Conservation (phyloP, 2,329 filamentous ascomycete species). For the Fusarium caatingaense region DNA sequence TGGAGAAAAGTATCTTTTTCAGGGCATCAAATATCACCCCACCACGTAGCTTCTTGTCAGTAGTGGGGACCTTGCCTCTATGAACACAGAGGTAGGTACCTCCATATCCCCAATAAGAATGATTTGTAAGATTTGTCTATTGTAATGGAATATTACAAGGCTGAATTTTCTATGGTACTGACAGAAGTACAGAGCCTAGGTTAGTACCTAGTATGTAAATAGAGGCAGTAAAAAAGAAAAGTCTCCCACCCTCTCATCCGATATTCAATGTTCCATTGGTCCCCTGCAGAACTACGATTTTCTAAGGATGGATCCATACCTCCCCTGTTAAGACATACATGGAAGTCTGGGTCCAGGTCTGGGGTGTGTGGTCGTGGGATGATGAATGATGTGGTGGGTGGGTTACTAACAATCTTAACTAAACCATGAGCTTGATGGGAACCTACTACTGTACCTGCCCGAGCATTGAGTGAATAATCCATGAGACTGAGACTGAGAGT, state of each 20-base stretch:
- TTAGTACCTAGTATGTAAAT: background rate
- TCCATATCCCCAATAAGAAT: too few relatives aligned
- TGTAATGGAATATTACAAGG: background rate
- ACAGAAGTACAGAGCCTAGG: background rate
- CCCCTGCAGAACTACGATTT: conserved; percentile 7
- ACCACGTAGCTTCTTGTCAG: conserved; percentile 32
- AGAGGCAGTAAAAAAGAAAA: background rate
- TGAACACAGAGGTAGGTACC: background rate
- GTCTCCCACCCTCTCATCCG: conserved; percentile 36
- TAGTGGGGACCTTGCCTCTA: conserved; percentile 20
- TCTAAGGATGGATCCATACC: background rate
- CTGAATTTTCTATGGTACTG: background rate
- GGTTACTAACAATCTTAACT: conserved; percentile 8
- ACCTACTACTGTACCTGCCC: background rate
- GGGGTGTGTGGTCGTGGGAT: conserved; percentile 34
- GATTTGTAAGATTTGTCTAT: background rate
- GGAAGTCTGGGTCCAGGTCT: background rate
- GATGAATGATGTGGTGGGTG: conserved; percentile 37
- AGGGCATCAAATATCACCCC: conserved; percentile 36
- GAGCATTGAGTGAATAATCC: conserved; percentile 33
- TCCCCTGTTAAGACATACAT: background rate
- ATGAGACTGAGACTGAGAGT: conserved; percentile 30
- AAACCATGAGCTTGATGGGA: conserved; percentile 2
- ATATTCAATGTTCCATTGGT: conserved; percentile 23
- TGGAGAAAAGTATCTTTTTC: conserved; percentile 26